phyloP scores from a whole-genome alignment of 805 yeast species.

The Barnettozyma californica region DNA sequence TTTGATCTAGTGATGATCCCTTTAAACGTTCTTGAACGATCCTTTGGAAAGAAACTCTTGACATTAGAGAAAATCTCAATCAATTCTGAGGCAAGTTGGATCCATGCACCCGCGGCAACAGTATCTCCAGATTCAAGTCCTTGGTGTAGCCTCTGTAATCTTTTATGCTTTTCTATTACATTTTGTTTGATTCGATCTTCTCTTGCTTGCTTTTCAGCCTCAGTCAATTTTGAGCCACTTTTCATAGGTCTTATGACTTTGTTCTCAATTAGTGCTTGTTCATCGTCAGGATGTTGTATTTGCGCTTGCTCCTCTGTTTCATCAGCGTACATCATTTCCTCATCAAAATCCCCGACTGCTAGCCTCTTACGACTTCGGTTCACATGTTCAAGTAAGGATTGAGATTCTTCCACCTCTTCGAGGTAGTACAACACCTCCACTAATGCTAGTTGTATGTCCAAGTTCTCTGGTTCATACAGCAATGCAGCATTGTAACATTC shows the following conservation, averaged over 20 bases:
- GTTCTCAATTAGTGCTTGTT: constrained; percentile 23
- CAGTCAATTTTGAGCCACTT: constrained; percentile 28
- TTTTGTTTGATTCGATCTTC: constrained; percentile 55
- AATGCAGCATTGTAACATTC: constrained; percentile 51
- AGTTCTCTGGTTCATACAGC: constrained; percentile 51
- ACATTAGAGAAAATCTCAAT: constrained; percentile 79
- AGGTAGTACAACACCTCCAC: constrained; percentile 76
- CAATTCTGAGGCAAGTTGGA: constrained; percentile 74
- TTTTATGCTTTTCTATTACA: constrained; percentile 49
- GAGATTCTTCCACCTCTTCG: constrained; percentile 55
- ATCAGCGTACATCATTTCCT: not conserved
- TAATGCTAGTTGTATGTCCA: constrained; percentile 69
- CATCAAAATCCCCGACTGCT: constrained; percentile 17
- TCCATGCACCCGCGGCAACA: constrained; percentile 74
- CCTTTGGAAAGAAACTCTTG: constrained; percentile 72
- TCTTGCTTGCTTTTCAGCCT: constrained; percentile 46
- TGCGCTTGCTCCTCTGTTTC: not conserved
- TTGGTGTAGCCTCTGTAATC: constrained; percentile 46
- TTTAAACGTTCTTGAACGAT: constrained; percentile 61
- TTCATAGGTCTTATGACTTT: constrained; percentile 20
- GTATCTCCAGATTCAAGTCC: constrained; percentile 45
- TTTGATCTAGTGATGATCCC: constrained; percentile 62
- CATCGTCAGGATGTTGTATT: not conserved
- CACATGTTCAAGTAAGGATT: constrained; percentile 49
- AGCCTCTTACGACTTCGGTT: constrained; percentile 31